Evolutionary conservation across 345 rosid species (phyloP).

Genomic region (Euphorbia tirucalli): DNA sequence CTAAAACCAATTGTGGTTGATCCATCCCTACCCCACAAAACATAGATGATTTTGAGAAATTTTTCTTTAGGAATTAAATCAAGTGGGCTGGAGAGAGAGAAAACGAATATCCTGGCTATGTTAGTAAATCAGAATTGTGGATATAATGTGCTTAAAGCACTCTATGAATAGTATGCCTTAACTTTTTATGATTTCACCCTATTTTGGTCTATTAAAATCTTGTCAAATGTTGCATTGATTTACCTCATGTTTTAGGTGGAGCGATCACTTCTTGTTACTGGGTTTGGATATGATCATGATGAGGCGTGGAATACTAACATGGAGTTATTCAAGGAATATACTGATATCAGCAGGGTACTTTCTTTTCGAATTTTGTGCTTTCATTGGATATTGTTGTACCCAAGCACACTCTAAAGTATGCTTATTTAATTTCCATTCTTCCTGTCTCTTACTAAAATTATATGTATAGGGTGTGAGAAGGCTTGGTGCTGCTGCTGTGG

Average conservation of each 20-base stretch:
- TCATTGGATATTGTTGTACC: not conserved
- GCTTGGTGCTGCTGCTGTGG: constrained; percentile 98
- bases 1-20: too few relatives aligned
- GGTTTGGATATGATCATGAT: constrained; percentile 97
- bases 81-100: too few relatives aligned
- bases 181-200: constrained; percentile 3
- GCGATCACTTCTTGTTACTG: constrained; percentile 90
- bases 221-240: not conserved
- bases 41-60: too few relatives aligned
- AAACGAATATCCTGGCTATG: not conserved
- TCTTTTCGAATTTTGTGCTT: not conserved
- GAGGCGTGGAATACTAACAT: constrained; percentile 89
- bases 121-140: not conserved
- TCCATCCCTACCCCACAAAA: not conserved
- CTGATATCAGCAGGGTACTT: constrained; percentile 79
- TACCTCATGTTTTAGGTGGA: constrained; percentile 53
- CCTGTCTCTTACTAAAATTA: not conserved
- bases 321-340: constrained; percentile 87
- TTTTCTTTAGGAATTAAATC: not conserved
- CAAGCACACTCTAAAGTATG: not conserved
- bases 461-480: constrained; percentile 76
- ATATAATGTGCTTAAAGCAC: not conserved
- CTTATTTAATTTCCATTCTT: not conserved
- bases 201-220: not conserved
- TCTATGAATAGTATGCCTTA: not conserved